Evolutionary conservation across 2,329 filamentous ascomycete species (phyloP).

Genomic region (Didymella arachidicola): DNA sequence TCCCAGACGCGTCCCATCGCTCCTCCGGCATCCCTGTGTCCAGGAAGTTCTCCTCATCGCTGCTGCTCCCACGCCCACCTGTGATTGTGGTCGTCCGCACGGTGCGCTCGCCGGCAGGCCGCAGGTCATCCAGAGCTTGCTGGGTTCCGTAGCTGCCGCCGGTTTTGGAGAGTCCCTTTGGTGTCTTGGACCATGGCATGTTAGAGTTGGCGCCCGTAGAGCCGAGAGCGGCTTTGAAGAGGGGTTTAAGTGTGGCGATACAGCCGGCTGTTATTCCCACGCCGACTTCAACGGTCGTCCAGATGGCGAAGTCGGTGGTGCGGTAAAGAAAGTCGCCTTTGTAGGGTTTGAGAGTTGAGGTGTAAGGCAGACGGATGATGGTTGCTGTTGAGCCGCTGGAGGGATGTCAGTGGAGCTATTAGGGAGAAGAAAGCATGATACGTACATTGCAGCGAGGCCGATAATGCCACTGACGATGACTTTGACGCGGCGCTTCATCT

Average conservation of each 20-base stretch:
- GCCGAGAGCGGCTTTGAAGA: constrained; percentile 31
- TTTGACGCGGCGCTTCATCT: constrained; percentile 63
- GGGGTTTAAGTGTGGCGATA: constrained; percentile 39
- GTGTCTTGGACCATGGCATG: constrained; percentile 29
- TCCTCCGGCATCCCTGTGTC: constrained; percentile 22
- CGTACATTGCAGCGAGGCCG: constrained; percentile 53
- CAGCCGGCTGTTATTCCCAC: constrained; percentile 41
- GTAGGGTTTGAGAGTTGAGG: constrained; percentile 33
- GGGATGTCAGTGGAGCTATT: constrained; percentile 12
- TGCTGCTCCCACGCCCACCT: constrained; percentile 31
- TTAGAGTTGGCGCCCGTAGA: constrained; percentile 25
- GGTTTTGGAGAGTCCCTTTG: constrained; percentile 14
- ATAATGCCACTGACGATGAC: constrained; percentile 61
- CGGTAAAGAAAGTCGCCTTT: constrained; percentile 44
- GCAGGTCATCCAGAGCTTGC: constrained; percentile 29
- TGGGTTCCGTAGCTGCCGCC: constrained; percentile 18
- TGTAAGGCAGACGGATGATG: constrained; percentile 42
- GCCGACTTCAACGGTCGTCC: constrained; percentile 41
- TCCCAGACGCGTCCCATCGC: constrained; percentile 18
- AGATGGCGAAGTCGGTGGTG: constrained; percentile 44
- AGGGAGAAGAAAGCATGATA: neutral
- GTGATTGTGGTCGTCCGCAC: constrained; percentile 34
- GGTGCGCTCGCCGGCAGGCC: constrained; percentile 27
- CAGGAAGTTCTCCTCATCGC: constrained; percentile 35
- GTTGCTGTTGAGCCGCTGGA: constrained; percentile 51